These are phyloP conservation scores for Cnidoscolus chayamansa DNA, from an alignment of 441 rosid genomes.

Conservation along the genomic window DNA sequence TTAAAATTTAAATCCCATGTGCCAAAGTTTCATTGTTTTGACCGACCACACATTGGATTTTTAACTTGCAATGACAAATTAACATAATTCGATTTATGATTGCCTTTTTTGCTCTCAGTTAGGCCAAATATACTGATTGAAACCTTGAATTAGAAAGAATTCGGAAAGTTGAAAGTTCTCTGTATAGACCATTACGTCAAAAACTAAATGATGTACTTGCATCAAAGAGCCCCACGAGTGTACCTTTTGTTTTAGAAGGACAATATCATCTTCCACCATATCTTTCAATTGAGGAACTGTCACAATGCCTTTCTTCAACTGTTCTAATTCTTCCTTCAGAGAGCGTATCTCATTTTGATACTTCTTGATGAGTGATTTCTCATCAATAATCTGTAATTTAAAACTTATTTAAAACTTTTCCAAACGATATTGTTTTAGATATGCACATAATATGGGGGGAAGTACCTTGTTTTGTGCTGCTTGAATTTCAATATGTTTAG, in stretches of 20 bases:
- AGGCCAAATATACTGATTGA: not conserved
- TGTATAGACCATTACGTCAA: not conserved
- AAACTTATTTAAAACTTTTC: constrained; percentile 26
- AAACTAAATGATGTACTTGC: constrained; percentile 6
- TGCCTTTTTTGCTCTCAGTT: not conserved
- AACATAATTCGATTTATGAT: not conserved
- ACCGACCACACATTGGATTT: not conserved
- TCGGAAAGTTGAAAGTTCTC: not conserved
- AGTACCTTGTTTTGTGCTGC: constrained; percentile 94
- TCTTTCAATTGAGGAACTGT: constrained; percentile 69
- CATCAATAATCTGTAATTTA: constrained; percentile 84
- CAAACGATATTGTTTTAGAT: not conserved
- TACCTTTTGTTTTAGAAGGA: constrained; percentile 91
- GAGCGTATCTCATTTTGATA: constrained; percentile 92
- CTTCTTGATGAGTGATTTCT: constrained; percentile 97
- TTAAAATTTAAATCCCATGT: too few species aligned
- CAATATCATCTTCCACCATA: constrained; percentile 63
- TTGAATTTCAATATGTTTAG: constrained; percentile 91
- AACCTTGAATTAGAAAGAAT: constrained; percentile 4
- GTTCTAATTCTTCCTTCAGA: constrained; percentile 89
- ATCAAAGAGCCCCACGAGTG: constrained; percentile 6
- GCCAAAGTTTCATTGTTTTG: too few species aligned
- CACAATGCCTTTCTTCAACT: constrained; percentile 70
- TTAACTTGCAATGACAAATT: not conserved
- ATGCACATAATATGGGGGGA: constrained; percentile 9